Base-by-base conservation (phyloP, 306 rosid genomes). In the Fagus sylvatica region DNA sequence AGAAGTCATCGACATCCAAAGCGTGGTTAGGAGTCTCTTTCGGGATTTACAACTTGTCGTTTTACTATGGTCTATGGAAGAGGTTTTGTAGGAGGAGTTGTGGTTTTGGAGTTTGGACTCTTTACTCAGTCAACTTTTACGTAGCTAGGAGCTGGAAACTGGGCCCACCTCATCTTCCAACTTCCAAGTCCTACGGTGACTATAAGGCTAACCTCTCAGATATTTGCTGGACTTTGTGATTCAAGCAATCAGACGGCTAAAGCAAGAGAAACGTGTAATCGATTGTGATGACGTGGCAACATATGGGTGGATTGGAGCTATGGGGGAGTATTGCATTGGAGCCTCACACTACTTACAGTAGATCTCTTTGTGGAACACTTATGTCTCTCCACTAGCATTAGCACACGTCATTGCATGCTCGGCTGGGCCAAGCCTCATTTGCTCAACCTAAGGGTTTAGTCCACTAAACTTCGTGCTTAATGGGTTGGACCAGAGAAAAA, bases 1-100 rank as follows among this genome's bases (percentile, higher is more conserved):
- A 22, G 28, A 22, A 22, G 28, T 22, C 28, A 22, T 22, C 28
- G 28, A 22, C 28, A 22, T 49, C 9, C 4, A 40, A 53, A 8
- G 15, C 32, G 33, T 49, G 54, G 62, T 33, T 81, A 11, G 6
- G 74, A 73, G 43, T 76, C 84, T 22, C 6, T 75, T 68, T 30
- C 74, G 75, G 73, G 73, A 62, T 74, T 22, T 16, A 15, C 76
- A 71, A 69, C 60, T 6, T 32, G 65, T 68, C 78, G 16, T 34
- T 39, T 2, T n/a, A 46, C 48, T 46, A 48, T 55, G 15, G 46
- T 37, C 48, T 46, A 48, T 55, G 15, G 46, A 53, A 0, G 1
- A 55, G 41, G 53, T 49, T 6, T 6, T 2, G 8, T 46, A 34
- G 55, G 46, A n/a, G 33, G 28, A 22, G 28, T 22, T 22, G 28